Conservation (phyloP, 345 rosid species). For the Adansonia digitata region DNA sequence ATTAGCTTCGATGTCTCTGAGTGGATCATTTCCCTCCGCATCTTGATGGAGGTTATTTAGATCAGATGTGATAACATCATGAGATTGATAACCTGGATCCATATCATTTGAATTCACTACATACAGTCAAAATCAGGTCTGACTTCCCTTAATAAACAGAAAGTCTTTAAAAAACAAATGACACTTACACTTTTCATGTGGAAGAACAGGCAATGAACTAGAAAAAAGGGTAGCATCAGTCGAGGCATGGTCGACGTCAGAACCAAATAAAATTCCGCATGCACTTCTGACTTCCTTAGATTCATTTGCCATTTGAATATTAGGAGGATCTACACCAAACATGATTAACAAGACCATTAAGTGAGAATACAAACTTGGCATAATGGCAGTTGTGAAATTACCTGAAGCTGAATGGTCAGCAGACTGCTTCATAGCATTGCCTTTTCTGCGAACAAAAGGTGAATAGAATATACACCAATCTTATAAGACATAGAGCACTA, state of each 20-base stretch:
- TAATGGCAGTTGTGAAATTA: slow-evolving; percentile 14
- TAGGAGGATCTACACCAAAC: slow-evolving; percentile 24
- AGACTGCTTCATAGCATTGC: slow-evolving; percentile 34
- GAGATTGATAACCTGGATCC: slow-evolving; percentile 23
- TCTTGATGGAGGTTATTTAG: slow-evolving; percentile 24
- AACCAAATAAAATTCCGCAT: slow-evolving; percentile 32
- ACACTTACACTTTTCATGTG: slow-evolving; percentile 50
- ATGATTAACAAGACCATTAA: slow-evolving; percentile 13
- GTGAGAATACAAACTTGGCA: neutral
- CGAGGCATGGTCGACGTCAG: slow-evolving; percentile 31
- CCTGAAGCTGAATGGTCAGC: slow-evolving; percentile 29
- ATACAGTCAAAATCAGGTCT: slow-evolving; percentile 16
- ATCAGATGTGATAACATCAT: slow-evolving; percentile 33
- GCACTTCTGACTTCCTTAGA: slow-evolving; percentile 27
- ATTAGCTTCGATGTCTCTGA: slow-evolving; percentile 35
- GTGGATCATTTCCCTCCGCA: slow-evolving; percentile 21
- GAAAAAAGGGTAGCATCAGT: slow-evolving; percentile 59
- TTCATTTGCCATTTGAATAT: slow-evolving; percentile 24
- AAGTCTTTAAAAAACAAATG: neutral
- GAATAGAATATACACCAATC: neutral
- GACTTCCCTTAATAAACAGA: slow-evolving; percentile 7
- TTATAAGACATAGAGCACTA: neutral
- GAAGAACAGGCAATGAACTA: slow-evolving; percentile 58
- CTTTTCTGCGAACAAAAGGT: slow-evolving; percentile 18
- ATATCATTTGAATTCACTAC: slow-evolving; percentile 46